phyloP scores from a whole-genome alignment of 192 early-diverging fungal species.

The Coemansia sp. region DNA sequence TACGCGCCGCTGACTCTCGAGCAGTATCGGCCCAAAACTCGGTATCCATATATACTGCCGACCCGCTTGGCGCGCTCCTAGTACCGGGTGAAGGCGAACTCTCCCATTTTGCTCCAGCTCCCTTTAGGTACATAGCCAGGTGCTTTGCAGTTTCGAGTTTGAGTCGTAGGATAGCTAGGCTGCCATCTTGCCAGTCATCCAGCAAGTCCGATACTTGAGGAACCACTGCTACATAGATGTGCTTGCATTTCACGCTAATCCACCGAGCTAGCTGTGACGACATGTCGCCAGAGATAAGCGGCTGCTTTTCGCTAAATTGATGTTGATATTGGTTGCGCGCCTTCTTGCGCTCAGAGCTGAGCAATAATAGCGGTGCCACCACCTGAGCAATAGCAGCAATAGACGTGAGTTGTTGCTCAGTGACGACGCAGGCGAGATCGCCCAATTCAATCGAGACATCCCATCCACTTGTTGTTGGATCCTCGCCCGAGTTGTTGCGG shows the following conservation, averaged over 20 bases:
- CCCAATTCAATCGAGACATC: slow-evolving; percentile 32
- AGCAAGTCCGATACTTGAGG: slow-evolving; percentile 19
- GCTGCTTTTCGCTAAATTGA: slow-evolving; percentile 11
- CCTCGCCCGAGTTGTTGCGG: slow-evolving; percentile 39
- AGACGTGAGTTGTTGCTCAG: slow-evolving; percentile 28
- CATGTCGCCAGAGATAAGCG: neutral
- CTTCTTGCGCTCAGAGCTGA: slow-evolving; percentile 21
- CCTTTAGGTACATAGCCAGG: slow-evolving; percentile 47
- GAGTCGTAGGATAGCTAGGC: slow-evolving; percentile 43
- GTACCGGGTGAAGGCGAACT: slow-evolving; percentile 17
- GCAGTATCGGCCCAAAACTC: slow-evolving; percentile 49
- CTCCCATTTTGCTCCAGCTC: slow-evolving; percentile 39
- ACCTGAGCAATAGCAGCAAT: slow-evolving; percentile 16
- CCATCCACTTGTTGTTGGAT: slow-evolving; percentile 50
- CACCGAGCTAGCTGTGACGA: slow-evolving; percentile 40
- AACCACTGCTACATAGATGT: slow-evolving; percentile 37
- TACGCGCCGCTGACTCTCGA: slow-evolving; percentile 22
- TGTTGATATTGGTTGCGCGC: slow-evolving; percentile 27
- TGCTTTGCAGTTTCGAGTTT: slow-evolving; percentile 49
- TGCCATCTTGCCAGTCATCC: slow-evolving; percentile 44
- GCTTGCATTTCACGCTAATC: slow-evolving; percentile 34
- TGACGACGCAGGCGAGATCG: slow-evolving; percentile 39
- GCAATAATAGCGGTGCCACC: slow-evolving; percentile 32
- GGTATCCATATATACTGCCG: slow-evolving; percentile 32
- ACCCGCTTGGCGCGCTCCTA: slow-evolving; percentile 21